A percentile compares a stretch with the other conserved stretches of the same genome.
Evolutionary conservation across 1,139 yeast genomes (phyloP).

Genomic region (Trichomonascaceae sp.): DNA sequence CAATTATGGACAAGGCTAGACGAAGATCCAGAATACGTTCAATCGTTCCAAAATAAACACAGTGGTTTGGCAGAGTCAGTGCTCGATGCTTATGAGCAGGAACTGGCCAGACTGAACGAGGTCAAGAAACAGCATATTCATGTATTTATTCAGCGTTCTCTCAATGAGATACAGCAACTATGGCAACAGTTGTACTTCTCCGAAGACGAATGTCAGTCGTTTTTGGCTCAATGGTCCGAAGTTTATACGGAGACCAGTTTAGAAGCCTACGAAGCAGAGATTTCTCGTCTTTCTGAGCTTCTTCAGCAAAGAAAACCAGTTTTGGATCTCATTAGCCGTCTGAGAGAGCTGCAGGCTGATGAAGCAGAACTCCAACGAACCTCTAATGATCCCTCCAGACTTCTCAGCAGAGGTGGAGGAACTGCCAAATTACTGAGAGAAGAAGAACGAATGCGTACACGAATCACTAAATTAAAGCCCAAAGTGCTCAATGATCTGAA

Average conservation of each 20-base stretch:
- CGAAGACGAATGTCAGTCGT: slow-evolving; percentile 37
- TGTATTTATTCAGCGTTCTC: slow-evolving; percentile 57
- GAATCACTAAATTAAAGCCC: slow-evolving; percentile 63
- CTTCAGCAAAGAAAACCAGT: slow-evolving; percentile 50
- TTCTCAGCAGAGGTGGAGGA: slow-evolving; percentile 52
- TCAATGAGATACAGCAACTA: slow-evolving; percentile 48
- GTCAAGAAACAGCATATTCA: slow-evolving; percentile 62
- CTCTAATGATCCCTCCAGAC: slow-evolving; percentile 72
- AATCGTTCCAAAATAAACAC: slow-evolving; percentile 25
- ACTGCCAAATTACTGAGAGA: slow-evolving; percentile 61
- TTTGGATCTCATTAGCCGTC: slow-evolving; percentile 47
- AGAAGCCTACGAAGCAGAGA: slow-evolving; percentile 58
- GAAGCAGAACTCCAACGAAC: slow-evolving; percentile 60
- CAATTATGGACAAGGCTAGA: slow-evolving; percentile 29
- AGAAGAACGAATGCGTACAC: slow-evolving; percentile 74
- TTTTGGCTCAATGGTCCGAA: slow-evolving; percentile 36
- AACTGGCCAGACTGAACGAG: slow-evolving; percentile 50
- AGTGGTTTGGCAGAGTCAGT: slow-evolving; percentile 32
- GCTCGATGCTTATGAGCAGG: slow-evolving; percentile 40
- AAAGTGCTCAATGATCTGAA: slow-evolving; percentile 49
- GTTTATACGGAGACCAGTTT: slow-evolving; percentile 48
- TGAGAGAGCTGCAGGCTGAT: slow-evolving; percentile 53
- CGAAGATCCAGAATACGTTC: slow-evolving; percentile 15
- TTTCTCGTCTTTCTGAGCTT: slow-evolving; percentile 45
- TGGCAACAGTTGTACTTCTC: slow-evolving; percentile 64